Conservation (phyloP, 805 yeast genomes). For the Lipomyces orientalis region DNA sequence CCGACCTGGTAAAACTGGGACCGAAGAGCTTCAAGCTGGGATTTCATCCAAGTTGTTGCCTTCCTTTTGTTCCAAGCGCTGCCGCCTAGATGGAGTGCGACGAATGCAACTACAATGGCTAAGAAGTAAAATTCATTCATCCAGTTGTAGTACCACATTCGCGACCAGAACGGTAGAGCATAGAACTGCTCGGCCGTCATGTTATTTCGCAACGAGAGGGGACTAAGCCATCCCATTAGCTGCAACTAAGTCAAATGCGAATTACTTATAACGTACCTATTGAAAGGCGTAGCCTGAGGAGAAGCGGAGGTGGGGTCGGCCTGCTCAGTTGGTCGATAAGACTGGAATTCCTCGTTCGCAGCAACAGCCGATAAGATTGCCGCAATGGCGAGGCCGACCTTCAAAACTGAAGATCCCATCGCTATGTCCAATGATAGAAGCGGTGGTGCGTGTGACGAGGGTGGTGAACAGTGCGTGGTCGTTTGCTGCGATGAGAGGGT, state of each 20-base stretch:
- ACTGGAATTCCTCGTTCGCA: constrained; percentile 36
- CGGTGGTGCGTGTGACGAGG: background rate
- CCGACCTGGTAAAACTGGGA: constrained; percentile 84
- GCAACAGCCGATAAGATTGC: constrained; percentile 13
- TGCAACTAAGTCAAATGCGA: background rate
- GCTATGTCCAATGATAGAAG: background rate
- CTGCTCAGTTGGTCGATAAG: constrained; percentile 28
- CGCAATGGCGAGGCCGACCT: constrained; percentile 5
- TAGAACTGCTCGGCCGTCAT: constrained; percentile 57
- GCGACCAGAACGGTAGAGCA: constrained; percentile 61
- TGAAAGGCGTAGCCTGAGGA: constrained; percentile 17
- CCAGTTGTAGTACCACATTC: constrained; percentile 75
- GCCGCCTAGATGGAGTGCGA: constrained; percentile 63
- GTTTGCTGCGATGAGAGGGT: background rate
- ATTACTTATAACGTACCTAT: background rate
- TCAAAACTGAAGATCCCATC: background rate
- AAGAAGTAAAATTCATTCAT: constrained; percentile 67
- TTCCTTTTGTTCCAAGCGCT: constrained; percentile 59
- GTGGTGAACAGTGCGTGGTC: background rate
- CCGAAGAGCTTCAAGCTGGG: constrained; percentile 58
- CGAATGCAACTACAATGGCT: constrained; percentile 56
- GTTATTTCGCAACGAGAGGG: constrained; percentile 16
- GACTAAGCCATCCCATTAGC: background rate
- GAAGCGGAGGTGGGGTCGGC: constrained; percentile 19
- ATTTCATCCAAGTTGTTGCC: constrained; percentile 60